Percentiles rank a stretch among this genome's conserved stretches.
phyloP scores from a whole-genome alignment of 1,284 basidiomycete species.

The Sphaerobolus stellatus region DNA sequence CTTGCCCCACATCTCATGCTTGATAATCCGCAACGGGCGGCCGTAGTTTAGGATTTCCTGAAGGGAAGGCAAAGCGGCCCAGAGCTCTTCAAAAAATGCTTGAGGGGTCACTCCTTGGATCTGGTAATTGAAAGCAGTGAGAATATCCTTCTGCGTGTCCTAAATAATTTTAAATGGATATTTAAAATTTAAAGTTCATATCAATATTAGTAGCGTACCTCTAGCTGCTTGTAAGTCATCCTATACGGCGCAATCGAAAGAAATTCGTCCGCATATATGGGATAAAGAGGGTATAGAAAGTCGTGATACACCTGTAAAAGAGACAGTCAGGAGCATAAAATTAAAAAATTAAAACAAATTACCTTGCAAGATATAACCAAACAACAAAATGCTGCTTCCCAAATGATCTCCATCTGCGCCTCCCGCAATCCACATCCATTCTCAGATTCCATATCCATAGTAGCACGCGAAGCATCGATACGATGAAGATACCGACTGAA shows the following conservation, averaged over 20 bases:
- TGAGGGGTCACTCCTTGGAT: slow-evolving; percentile 56
- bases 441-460: slow-evolving; percentile 9
- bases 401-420: slow-evolving; percentile 40
- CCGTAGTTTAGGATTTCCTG: slow-evolving; percentile 38
- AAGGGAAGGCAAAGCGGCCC: slow-evolving; percentile 51
- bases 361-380: slow-evolving; percentile 61
- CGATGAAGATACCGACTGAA: slow-evolving; percentile 52
- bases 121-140: slow-evolving; percentile 47
- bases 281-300: slow-evolving; percentile 51
- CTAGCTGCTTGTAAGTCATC: slow-evolving; percentile 47
- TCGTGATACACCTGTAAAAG: slow-evolving; percentile 59
- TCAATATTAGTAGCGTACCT: slow-evolving; percentile 36
- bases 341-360: no score
- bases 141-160: slow-evolving; percentile 56
- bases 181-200: slow-evolving; percentile 1
- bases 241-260: slow-evolving; percentile 45
- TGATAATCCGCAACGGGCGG: slow-evolving; percentile 45
- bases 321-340: neutral
- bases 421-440: slow-evolving; percentile 23
- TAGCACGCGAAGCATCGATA: slow-evolving; percentile 26
- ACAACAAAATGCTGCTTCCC: slow-evolving; percentile 57
- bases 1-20: slow-evolving; percentile 47
- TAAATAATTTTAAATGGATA: slow-evolving; percentile 22
- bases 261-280: slow-evolving; percentile 52
- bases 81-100: slow-evolving; percentile 56